A percentile compares a stretch with the other conserved stretches of the same genome.
Evolutionary conservation across 139 green algal species (phyloP).

Genomic region (Tetradesmus obliquus): DNA sequence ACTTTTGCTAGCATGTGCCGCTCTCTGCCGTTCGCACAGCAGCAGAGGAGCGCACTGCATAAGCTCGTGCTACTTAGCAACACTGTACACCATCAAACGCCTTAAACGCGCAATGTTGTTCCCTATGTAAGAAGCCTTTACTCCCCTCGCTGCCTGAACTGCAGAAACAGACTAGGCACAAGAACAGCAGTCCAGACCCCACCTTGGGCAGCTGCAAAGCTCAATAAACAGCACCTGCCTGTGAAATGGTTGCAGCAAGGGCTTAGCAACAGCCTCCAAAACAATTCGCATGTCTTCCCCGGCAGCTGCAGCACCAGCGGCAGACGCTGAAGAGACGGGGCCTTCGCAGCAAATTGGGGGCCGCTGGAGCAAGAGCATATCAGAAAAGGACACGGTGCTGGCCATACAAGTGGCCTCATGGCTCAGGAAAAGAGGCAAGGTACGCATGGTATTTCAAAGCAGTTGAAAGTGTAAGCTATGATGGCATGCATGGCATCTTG

Average conservation of each 20-base stretch:
- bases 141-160: too few relatives aligned
- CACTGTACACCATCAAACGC: too few relatives aligned
- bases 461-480: neutral
- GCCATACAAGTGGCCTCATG: constrained; percentile 50
- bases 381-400: constrained; percentile 40
- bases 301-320: neutral
- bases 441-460: neutral
- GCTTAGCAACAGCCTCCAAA: too few relatives aligned
- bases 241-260: too few relatives aligned
- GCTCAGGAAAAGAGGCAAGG: constrained; percentile 55
- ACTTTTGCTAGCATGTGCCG: neutral
- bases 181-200: too few relatives aligned
- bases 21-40: neutral
- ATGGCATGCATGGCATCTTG: neutral
- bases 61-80: too few relatives aligned
- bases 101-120: too few relatives aligned
- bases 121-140: too few relatives aligned
- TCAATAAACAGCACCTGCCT: too few relatives aligned
- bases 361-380: constrained; percentile 35
- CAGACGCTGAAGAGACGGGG: neutral
- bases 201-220: too few relatives aligned
- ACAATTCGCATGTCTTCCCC: neutral
- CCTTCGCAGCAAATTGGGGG: neutral
- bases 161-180: too few relatives aligned
- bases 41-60: neutral